These are phyloP conservation scores for Neonothopanus nambi DNA, from an alignment of 1,284 basidiomycete species.

Conservation along the genomic window DNA sequence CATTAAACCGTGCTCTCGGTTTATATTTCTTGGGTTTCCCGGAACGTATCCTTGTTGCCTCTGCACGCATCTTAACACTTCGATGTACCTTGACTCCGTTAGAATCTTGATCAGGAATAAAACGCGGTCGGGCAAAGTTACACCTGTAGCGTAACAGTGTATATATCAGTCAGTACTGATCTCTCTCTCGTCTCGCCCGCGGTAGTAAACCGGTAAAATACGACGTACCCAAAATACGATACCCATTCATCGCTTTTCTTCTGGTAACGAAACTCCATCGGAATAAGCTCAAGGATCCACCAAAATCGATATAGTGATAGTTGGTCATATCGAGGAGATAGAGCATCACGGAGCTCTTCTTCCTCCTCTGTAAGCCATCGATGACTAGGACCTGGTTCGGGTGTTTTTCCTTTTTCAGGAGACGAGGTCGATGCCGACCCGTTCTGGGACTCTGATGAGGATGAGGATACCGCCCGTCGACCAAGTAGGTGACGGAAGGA, in stretches of 20 bases:
- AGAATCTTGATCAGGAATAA: constrained; percentile 29
- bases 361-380: constrained; percentile 35
- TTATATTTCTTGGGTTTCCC: constrained; percentile 34
- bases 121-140: constrained; percentile 39
- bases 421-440: too few species aligned
- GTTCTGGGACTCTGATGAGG: too few species aligned
- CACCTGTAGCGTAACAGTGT: background rate
- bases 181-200: too few species aligned
- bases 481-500: too few species aligned
- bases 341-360: constrained; percentile 43
- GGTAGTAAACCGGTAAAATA: background rate
- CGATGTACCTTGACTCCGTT: constrained; percentile 38
- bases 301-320: constrained; percentile 36
- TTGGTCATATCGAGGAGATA: constrained; percentile 46
- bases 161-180: too few species aligned
- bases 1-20: constrained; percentile 35
- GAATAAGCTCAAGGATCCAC: constrained; percentile 47
- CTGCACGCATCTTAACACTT: constrained; percentile 45
- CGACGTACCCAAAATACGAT: constrained; percentile 16
- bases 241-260: constrained; percentile 25
- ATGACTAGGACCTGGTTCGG: background rate
- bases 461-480: too few species aligned
- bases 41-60: constrained; percentile 30
- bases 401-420: background rate
- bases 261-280: constrained; percentile 35